phyloP scores from a whole-genome alignment of 495 filamentous ascomycete species.

The Penicillium simplicissimum region DNA sequence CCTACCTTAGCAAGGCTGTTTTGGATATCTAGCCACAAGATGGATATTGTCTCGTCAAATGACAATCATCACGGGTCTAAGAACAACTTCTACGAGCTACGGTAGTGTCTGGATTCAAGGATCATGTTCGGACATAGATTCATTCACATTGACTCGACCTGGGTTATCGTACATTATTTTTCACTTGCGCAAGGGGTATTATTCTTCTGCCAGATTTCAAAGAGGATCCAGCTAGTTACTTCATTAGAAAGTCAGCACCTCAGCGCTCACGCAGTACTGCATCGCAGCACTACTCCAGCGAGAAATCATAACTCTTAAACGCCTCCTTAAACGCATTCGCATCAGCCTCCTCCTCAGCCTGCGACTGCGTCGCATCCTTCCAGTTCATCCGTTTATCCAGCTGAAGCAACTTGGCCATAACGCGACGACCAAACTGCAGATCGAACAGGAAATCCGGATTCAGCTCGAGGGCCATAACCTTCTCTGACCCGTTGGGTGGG shows the following conservation, averaged over 20 bases:
- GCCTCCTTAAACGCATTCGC: slow-evolving; percentile 77
- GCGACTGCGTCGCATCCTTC: slow-evolving; percentile 76
- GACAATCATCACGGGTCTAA: not conserved
- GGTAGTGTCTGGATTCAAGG: not conserved
- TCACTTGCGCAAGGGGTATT: too few relatives aligned
- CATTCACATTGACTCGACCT: not conserved
- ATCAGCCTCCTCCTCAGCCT: slow-evolving; percentile 76
- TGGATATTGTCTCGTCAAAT: not conserved
- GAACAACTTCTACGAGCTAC: not conserved
- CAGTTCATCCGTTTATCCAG: slow-evolving; percentile 74
- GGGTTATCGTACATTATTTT: not conserved
- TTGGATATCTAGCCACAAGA: not conserved
- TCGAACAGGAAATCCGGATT: slow-evolving; percentile 57
- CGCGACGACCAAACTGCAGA: slow-evolving; percentile 68
- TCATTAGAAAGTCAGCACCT: too few relatives aligned
- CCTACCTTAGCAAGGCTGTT: too few relatives aligned
- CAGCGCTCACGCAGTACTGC: not conserved
- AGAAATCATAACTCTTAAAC: slow-evolving; percentile 88
- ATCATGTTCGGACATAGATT: not conserved
- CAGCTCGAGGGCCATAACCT: slow-evolving; percentile 53
- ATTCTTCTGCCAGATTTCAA: not conserved
- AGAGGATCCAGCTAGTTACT: not conserved
- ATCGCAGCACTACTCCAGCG: slow-evolving; percentile 35
- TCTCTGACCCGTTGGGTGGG: slow-evolving; percentile 34
- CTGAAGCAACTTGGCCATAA: slow-evolving; percentile 83